A percentile compares a stretch with the other conserved stretches of the same genome.
These are phyloP conservation scores for Barbatosphaeria neglecta DNA, from an alignment of 495 filamentous ascomycete species.

Conservation along the genomic window DNA sequence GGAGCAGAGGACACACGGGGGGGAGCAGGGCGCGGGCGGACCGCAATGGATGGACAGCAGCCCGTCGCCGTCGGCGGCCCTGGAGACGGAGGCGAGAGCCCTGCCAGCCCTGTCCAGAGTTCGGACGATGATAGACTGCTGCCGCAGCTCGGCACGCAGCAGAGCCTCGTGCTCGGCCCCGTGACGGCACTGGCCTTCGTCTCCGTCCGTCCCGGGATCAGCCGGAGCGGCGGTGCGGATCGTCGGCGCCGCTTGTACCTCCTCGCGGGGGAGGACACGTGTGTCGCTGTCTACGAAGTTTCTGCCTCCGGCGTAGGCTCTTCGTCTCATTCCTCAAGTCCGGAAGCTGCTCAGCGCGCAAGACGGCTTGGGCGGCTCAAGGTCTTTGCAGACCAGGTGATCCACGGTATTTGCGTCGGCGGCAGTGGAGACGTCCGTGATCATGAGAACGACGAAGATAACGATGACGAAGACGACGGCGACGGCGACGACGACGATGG, in stretches of 20 bases:
- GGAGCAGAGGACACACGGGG: too few relatives aligned
- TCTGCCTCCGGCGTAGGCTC: constrained; percentile 3
- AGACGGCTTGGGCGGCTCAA: constrained; percentile 24
- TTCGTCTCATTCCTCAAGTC: neutral
- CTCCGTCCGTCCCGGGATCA: constrained; percentile 13
- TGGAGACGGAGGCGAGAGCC: too few relatives aligned
- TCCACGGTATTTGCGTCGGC: constrained; percentile 53
- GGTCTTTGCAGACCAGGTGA: constrained; percentile 51
- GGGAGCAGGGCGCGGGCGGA: too few relatives aligned
- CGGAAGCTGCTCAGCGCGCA: neutral
- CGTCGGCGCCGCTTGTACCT: constrained; percentile 32
- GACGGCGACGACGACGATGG: neutral
- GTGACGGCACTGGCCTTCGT: constrained; percentile 48
- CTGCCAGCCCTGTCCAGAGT: too few relatives aligned
- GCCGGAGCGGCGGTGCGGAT: constrained; percentile 3
- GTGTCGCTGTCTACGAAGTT: constrained; percentile 49
- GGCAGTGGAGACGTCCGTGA: too few relatives aligned
- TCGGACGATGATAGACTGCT: too few relatives aligned
- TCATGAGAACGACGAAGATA: neutral
- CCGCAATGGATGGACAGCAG: too few relatives aligned
- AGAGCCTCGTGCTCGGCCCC: constrained; percentile 34
- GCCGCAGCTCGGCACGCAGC: constrained; percentile 13
- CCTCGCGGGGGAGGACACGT: constrained; percentile 64
- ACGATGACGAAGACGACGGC: constrained; percentile 2
- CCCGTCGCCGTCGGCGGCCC: too few relatives aligned